Conservation (phyloP, 441 rosid genomes). For the Macaranga tanarius region DNA sequence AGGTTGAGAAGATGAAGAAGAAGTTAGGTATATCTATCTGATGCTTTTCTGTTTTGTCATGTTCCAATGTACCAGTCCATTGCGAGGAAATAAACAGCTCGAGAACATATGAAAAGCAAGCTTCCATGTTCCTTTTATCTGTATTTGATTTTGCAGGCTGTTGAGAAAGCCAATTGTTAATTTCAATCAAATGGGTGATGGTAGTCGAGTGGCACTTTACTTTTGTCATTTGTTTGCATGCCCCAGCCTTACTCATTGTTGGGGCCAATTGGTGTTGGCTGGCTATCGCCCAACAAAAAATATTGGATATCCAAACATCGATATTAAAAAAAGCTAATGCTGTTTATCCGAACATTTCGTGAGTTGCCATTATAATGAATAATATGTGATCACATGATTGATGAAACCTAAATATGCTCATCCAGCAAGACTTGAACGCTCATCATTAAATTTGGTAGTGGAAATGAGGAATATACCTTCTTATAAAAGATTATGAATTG, state of each 20-base stretch:
- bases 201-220: slow-evolving; percentile 3
- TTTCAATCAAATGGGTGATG: slow-evolving; percentile 30
- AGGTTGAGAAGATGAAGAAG: slow-evolving; percentile 92
- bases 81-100: slow-evolving; percentile 60
- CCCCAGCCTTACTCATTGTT: neutral
- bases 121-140: slow-evolving; percentile 30
- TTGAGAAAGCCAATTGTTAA: slow-evolving; percentile 28
- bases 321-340: too few relatives aligned
- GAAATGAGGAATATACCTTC: too few relatives aligned
- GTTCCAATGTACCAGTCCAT: slow-evolving; percentile 32
- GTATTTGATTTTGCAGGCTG: slow-evolving; percentile 34
- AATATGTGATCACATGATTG: too few relatives aligned
- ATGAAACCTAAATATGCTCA: too few relatives aligned
- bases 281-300: neutral
- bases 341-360: too few relatives aligned
- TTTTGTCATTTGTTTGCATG: neutral
- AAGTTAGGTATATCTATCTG: slow-evolving; percentile 67
- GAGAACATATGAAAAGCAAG: slow-evolving; percentile 37
- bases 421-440: too few relatives aligned
- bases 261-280: neutral
- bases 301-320: too few relatives aligned
- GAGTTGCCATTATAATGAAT: too few relatives aligned
- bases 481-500: too few relatives aligned
- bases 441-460: too few relatives aligned
- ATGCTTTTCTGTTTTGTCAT: slow-evolving; percentile 20